Conservation (phyloP, 108 stramenopile genomes). For the Mediolabrus comicus region DNA sequence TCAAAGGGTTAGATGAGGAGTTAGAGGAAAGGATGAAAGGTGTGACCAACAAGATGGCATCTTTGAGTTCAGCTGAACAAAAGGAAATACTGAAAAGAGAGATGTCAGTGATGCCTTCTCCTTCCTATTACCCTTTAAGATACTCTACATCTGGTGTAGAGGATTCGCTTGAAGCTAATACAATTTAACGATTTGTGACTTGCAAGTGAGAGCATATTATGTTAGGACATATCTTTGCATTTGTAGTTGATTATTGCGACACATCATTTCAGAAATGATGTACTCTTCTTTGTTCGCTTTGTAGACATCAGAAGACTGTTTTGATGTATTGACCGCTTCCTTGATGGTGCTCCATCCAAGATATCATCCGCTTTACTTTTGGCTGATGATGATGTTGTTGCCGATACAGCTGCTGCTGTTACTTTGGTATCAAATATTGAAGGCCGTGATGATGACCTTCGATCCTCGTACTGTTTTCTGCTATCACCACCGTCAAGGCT, state of each 20-base stretch:
- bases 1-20: constrained; percentile 81
- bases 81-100: constrained; percentile 7
- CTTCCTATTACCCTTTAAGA: constrained; percentile 19
- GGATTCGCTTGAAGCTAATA: constrained; percentile 8
- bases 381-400: neutral
- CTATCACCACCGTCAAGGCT: neutral
- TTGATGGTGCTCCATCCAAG: neutral
- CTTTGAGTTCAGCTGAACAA: neutral
- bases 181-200: neutral
- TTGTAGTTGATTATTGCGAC: neutral
- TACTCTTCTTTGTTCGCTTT: neutral
- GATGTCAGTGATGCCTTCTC: constrained; percentile 9
- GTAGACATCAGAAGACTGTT: neutral
- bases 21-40: constrained; percentile 68
- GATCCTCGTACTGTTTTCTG: neutral
- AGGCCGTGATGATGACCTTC: neutral
- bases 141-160: neutral
- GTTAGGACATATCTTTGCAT: too few relatives aligned
- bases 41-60: neutral
- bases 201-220: too few relatives aligned
- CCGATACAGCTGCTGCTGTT: neutral
- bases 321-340: neutral
- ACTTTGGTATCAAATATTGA: too few relatives aligned
- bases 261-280: too few relatives aligned
- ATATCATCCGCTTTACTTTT: neutral